phyloP scores from a whole-genome alignment of 306 rosid genomes.

The Herpetospermum pedunculosum region DNA sequence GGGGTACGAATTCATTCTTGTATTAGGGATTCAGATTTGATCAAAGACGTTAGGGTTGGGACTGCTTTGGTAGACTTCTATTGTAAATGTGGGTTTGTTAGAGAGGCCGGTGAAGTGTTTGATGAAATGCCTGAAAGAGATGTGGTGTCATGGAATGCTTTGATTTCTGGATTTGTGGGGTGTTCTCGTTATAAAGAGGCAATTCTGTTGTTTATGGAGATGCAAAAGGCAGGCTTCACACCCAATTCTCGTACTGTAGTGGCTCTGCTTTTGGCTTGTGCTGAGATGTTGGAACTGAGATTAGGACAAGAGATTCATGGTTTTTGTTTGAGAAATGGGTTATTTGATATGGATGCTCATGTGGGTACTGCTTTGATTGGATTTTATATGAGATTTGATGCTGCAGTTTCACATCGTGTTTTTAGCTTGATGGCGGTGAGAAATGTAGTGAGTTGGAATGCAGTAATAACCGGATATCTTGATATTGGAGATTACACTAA shows the following conservation, averaged over 20 bases:
- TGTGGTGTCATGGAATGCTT: constrained; percentile 32
- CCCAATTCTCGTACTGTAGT: constrained; percentile 33
- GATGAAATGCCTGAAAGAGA: constrained; percentile 31
- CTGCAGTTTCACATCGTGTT: constrained; percentile 6
- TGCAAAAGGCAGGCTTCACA: constrained; percentile 23
- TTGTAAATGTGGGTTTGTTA: constrained; percentile 25
- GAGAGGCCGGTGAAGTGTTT: constrained; percentile 23
- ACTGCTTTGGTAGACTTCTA: constrained; percentile 39
- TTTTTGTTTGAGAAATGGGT: constrained; percentile 28
- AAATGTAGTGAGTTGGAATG: constrained; percentile 35
- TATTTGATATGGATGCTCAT: constrained; percentile 28
- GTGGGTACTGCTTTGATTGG: constrained; percentile 41
- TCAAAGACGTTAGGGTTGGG: constrained; percentile 23
- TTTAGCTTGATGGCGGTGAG: constrained; percentile 29
- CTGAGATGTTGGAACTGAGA: constrained; percentile 19
- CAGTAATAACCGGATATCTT: constrained; percentile 25
- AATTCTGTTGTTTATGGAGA: constrained; percentile 18
- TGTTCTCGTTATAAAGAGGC: constrained; percentile 22
- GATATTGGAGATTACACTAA: constrained; percentile 23
- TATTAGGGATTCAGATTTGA: constrained; percentile 13
- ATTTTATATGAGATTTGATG: constrained; percentile 26
- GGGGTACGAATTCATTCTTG: constrained; percentile 24
- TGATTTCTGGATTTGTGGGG: constrained; percentile 29
- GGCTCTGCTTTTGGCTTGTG: constrained; percentile 27
- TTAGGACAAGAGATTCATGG: constrained; percentile 33